Evolutionary conservation across 1,284 basidiomycete genomes (phyloP).

Genomic region (Cryptococcus jaspeensis): DNA sequence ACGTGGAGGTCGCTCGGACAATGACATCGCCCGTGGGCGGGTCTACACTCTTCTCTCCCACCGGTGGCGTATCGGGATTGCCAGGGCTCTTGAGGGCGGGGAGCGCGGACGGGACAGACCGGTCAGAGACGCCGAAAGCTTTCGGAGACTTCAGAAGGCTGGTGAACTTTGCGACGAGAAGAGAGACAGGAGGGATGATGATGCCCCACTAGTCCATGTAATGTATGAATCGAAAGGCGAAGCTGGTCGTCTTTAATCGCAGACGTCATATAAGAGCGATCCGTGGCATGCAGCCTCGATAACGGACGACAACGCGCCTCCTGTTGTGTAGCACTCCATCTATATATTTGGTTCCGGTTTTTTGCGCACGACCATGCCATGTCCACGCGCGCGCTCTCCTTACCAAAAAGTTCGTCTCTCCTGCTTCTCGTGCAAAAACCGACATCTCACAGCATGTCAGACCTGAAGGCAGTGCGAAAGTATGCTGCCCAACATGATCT

Average conservation of each 20-base stretch:
- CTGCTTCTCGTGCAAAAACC: too few species aligned
- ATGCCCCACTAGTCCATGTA: background rate
- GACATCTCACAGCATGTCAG: constrained; percentile 3
- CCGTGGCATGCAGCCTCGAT: too few species aligned
- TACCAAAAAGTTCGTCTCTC: too few species aligned
- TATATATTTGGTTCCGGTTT: too few species aligned
- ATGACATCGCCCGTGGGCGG: constrained; percentile 22
- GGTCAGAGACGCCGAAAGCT: constrained; percentile 64
- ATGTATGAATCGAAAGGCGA: too few species aligned
- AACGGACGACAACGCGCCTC: too few species aligned
- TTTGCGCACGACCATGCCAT: too few species aligned
- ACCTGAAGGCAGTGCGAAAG: constrained; percentile 34
- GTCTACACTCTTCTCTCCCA: constrained; percentile 38
- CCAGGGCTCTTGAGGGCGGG: constrained; percentile 26
- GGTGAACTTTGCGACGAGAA: constrained; percentile 75
- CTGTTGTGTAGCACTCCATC: too few species aligned
- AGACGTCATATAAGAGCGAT: too few species aligned
- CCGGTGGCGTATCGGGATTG: constrained; percentile 10
- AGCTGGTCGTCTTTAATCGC: too few species aligned
- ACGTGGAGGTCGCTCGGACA: constrained; percentile 3
- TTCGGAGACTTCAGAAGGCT: constrained; percentile 82
- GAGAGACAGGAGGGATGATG: constrained; percentile 18
- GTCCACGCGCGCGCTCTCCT: too few species aligned
- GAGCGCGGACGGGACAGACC: constrained; percentile 45
- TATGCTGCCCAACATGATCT: constrained; percentile 58